phyloP scores from a whole-genome alignment of 2,329 filamentous ascomycete genomes.

The Elsinoe fawcettii region DNA sequence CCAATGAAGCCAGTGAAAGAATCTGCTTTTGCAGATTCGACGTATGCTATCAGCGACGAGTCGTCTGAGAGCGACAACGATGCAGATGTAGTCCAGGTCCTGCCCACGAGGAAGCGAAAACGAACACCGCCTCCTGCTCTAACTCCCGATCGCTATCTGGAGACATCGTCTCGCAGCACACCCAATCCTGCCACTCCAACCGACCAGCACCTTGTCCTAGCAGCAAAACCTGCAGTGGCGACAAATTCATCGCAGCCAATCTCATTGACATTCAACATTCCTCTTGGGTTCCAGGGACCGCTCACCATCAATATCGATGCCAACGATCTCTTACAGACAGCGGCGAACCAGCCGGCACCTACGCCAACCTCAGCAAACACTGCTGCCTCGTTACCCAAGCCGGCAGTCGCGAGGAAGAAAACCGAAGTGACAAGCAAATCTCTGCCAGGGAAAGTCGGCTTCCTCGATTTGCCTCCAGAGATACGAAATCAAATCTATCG shows the following conservation, averaged over 20 bases:
- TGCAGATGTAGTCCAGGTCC: conserved; percentile 26
- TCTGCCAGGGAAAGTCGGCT: conserved; percentile 21
- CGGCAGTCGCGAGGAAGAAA: not conserved
- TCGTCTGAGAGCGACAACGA: conserved; percentile 28
- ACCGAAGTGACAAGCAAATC: not conserved
- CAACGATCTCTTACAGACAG: conserved; percentile 12
- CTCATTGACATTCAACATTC: conserved; percentile 40
- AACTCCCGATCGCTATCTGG: conserved; percentile 28
- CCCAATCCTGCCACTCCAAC: conserved; percentile 25
- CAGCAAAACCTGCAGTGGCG: not conserved
- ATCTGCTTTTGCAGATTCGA: conserved; percentile 36
- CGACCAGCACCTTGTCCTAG: conserved; percentile 18
- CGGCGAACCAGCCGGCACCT: not conserved
- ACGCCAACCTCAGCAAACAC: no score
- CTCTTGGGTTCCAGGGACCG: conserved; percentile 39
- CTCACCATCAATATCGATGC: conserved; percentile 36
- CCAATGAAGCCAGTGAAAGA: conserved; percentile 25
- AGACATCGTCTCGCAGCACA: conserved; percentile 29
- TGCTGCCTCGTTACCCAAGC: not conserved
- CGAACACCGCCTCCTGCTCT: conserved; percentile 23
- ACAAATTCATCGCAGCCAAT: conserved; percentile 23
- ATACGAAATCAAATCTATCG: conserved; percentile 43
- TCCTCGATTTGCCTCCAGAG: conserved; percentile 36
- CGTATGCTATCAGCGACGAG: conserved; percentile 30
- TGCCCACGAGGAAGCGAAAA: conserved; percentile 26